Conservation (phyloP, 1,139 yeast genomes). For the Candida sojae region DNA sequence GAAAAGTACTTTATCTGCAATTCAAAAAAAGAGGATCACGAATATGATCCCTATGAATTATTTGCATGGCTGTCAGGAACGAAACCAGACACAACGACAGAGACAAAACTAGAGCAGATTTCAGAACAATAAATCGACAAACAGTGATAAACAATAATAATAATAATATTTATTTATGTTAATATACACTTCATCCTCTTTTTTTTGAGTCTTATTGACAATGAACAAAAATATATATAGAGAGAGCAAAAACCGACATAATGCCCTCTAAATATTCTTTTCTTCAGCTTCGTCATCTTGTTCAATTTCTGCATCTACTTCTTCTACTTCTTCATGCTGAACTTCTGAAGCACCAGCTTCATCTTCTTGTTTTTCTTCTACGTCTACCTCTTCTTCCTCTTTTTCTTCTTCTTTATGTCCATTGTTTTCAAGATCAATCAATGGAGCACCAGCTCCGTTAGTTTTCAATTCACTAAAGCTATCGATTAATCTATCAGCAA, state of each 20-base stretch:
- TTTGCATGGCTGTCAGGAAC: slow-evolving; percentile 22
- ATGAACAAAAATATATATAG: background rate
- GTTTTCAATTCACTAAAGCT: slow-evolving; percentile 31
- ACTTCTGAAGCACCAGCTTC: slow-evolving; percentile 16
- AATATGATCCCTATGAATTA: slow-evolving; percentile 48
- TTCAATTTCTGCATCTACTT: slow-evolving; percentile 17
- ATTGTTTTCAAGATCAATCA: slow-evolving; percentile 32
- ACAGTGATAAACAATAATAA: background rate
- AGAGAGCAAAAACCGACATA: too few relatives aligned
- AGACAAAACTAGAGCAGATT: too few relatives aligned
- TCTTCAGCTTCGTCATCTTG: slow-evolving; percentile 17
- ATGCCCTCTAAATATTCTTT: slow-evolving; percentile 4
- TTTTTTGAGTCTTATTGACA: background rate
- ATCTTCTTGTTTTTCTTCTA: slow-evolving; percentile 13
- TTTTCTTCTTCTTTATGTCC: slow-evolving; percentile 19
- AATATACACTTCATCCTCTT: slow-evolving; percentile 1
- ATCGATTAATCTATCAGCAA: slow-evolving; percentile 62
- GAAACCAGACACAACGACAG: too few relatives aligned
- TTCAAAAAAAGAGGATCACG: slow-evolving; percentile 38
- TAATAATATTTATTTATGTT: background rate
- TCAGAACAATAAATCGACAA: background rate
- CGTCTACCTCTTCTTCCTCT: slow-evolving; percentile 17
- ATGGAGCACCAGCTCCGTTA: slow-evolving; percentile 20
- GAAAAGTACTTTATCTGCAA: slow-evolving; percentile 72
- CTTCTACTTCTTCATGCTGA: slow-evolving; percentile 20